Base-by-base conservation (phyloP, 2,329 filamentous ascomycete genomes). In the Curvularia sp. region DNA sequence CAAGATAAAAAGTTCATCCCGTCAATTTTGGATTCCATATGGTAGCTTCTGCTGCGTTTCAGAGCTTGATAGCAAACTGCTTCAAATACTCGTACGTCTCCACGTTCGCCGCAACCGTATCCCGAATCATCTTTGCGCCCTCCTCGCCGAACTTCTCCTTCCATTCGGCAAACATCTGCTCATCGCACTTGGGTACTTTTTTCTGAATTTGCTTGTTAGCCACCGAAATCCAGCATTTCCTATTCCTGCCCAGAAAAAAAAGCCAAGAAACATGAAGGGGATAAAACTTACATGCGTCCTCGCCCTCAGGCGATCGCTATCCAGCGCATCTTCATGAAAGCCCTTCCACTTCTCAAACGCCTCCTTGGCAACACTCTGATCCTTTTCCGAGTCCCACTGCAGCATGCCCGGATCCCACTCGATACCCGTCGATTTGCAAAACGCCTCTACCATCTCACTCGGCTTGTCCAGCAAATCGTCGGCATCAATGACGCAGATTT, bases 291-390 rank as follows among this genome's bases (percentile, higher is more conserved):
- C 84, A 64, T 88, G 83, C 45, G 83, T 82, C 72, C 91, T 83
- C 1, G 91, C 86, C 74, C 89, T 89, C 70, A 99, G 80, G 61
- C 87, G 88, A 36, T 84, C 89, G 73, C 91, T 96, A 66, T 90
- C 83, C 68, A 98, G 91, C 13, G 93, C 95, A 81, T 98, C 95
- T 67, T 98, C 91, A 77, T 98, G 95, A 80, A 96, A 98, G 10
- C 95, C 95, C 67, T 88, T 90, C 95, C 95, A 98, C 81, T 99
- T 98, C 80, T 93, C 92, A 79, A 98, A 98, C 18, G 88, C 88
- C 63, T 87, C 83, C 65, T 84, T 83, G 3, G 93, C 94, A 61
- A 85, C 81, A 50, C 79, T 68, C 67, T 92, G 87, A 68, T 89
- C 88, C 64, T 90, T 89, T 51, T 89, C 87, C 27, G 89, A 87